A percentile compares a stretch with the other conserved stretches of the same genome.
Evolutionary conservation across 352 stramenopile species (phyloP).

Genomic region (Phytophthora meadii): DNA sequence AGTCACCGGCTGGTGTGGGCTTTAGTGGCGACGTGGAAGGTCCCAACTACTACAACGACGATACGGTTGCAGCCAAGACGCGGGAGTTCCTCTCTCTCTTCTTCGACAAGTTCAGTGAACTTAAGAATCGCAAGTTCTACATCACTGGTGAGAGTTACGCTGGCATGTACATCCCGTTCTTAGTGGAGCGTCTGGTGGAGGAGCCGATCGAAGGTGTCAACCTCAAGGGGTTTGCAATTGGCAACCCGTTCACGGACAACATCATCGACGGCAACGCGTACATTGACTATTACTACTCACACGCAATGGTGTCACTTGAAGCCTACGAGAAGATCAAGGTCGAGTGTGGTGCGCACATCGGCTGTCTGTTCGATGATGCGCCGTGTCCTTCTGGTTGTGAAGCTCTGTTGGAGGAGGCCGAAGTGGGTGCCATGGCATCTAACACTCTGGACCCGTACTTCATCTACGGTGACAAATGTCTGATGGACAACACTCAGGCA

Average conservation of each 20-base stretch:
- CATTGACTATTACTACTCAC: conserved; percentile 89
- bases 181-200: conserved; percentile 79
- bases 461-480: conserved; percentile 85
- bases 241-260: conserved; percentile 76
- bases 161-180: conserved; percentile 91
- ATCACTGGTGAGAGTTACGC: conserved; percentile 88
- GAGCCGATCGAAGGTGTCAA: conserved; percentile 72
- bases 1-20: conserved; percentile 76
- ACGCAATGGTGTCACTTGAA: conserved; percentile 85
- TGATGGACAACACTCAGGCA: conserved; percentile 66
- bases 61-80: conserved; percentile 74
- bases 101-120: conserved; percentile 74
- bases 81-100: conserved; percentile 82
- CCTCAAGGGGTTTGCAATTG: conserved; percentile 79
- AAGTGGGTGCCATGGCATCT: conserved; percentile 41
- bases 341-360: conserved; percentile 60
- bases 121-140: conserved; percentile 80
- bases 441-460: conserved; percentile 79
- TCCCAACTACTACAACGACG: conserved; percentile 84
- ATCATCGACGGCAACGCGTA: conserved; percentile 70
- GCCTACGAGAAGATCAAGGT: conserved; percentile 71
- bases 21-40: conserved; percentile 71
- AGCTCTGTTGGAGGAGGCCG: conserved; percentile 56
- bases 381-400: conserved; percentile 55
- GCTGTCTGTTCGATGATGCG: conserved; percentile 62